These are phyloP conservation scores for Pascua guehoae DNA, from an alignment of 1,284 basidiomycete species.

Conservation along the genomic window DNA sequence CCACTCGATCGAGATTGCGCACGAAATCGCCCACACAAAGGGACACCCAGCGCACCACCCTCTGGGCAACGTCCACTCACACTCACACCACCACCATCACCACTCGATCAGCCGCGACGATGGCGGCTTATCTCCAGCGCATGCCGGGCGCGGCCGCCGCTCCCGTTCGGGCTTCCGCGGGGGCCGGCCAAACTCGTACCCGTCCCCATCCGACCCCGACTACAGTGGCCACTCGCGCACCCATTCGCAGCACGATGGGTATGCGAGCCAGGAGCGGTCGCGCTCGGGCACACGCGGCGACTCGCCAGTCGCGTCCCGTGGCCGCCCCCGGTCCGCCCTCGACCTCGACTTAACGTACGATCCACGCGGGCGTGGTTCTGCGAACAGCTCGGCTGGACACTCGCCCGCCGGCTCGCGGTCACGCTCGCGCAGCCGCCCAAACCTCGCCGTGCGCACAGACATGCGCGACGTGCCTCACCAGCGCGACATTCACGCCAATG, in stretches of 20 bases:
- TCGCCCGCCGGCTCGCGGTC: neutral
- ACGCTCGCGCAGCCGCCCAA: constrained; percentile 1
- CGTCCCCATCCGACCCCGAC: neutral
- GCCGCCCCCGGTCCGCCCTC: neutral
- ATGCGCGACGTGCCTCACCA: neutral
- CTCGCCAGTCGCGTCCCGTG: neutral
- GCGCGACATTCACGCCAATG: neutral
- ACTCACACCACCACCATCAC: no score
- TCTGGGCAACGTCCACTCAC: no score
- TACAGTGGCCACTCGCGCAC: constrained; percentile 1
- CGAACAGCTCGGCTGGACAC: neutral
- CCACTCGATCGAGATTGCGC: neutral
- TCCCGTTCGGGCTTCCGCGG: no score
- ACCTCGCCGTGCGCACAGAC: neutral
- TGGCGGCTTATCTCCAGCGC: no score
- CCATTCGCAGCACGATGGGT: neutral
- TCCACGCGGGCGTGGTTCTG: neutral
- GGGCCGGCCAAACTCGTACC: neutral
- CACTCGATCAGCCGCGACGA: no score
- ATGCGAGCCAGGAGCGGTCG: neutral
- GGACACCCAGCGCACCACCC: neutral
- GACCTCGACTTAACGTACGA: neutral
- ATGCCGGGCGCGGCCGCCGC: no score
- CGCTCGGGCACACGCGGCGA: neutral
- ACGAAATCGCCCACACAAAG: neutral